Conservation (phyloP, 768 basidiomycete species). For the Psilocybe sp. region DNA sequence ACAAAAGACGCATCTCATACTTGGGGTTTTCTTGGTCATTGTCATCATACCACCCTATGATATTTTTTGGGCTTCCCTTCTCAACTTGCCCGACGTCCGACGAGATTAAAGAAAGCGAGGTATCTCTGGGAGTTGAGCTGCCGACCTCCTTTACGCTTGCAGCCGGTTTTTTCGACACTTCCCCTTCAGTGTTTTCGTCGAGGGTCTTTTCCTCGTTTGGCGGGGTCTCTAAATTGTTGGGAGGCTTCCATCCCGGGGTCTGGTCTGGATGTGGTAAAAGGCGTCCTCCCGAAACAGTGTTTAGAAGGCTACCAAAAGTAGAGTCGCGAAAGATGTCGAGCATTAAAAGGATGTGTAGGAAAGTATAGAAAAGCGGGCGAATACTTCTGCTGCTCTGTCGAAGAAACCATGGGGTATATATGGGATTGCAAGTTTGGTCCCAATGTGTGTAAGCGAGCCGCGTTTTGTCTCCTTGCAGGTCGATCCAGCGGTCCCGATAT, state of each 20-base stretch:
- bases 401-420: no score
- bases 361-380: no score
- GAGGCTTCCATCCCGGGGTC: background rate
- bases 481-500: no score
- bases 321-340: background rate
- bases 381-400: no score
- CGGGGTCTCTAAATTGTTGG: background rate
- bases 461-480: no score
- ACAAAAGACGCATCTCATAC: background rate
- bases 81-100: background rate
- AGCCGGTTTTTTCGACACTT: no score
- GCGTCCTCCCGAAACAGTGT: background rate
- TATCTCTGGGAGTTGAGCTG: no score
- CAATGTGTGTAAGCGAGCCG: no score
- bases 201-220: background rate
- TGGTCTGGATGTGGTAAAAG: background rate
- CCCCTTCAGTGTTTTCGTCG: background rate
- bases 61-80: background rate
- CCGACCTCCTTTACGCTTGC: no score
- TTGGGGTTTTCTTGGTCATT: constrained; percentile 4
- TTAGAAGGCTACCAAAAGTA: background rate
- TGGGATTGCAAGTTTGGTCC: no score
- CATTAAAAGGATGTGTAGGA: background rate
- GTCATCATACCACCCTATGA: constrained; percentile 3
- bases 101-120: no score